Evolutionary conservation across 2,329 filamentous ascomycete species (phyloP).

Genomic region (Sporothrix variecibatus): DNA sequence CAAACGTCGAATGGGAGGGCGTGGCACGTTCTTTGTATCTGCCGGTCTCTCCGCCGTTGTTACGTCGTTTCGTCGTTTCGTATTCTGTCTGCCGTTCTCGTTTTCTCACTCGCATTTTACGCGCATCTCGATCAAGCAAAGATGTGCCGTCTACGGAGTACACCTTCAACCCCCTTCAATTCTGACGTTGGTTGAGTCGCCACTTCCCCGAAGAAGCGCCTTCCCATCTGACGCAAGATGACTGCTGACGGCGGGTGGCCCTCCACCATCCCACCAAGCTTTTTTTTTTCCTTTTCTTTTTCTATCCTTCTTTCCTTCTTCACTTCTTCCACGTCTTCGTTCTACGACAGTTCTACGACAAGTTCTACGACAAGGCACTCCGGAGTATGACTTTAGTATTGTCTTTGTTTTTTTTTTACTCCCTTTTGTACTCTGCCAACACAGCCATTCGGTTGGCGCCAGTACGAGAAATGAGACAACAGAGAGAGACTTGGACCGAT

Average conservation of each 20-base stretch:
- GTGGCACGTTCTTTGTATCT: neutral
- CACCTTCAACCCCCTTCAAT: neutral
- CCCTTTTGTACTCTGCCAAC: neutral
- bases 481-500: neutral
- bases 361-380: neutral
- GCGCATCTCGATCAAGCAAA: neutral
- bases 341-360: neutral
- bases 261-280: neutral
- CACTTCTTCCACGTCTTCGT: neutral
- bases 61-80: neutral
- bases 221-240: neutral
- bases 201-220: conserved; percentile 1
- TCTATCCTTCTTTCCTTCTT: neutral
- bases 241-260: neutral
- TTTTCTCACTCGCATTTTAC: neutral
- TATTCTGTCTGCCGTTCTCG: neutral
- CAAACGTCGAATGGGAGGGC: neutral
- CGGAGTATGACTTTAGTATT: neutral
- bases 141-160: neutral
- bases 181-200: neutral
- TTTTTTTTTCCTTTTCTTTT: neutral
- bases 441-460: conserved; percentile 19
- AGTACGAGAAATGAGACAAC: conserved; percentile 14
- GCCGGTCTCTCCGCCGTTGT: neutral
- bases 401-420: neutral